These are phyloP conservation scores for Mycena maculata DNA, from an alignment of 768 basidiomycete genomes.

Conservation along the genomic window DNA sequence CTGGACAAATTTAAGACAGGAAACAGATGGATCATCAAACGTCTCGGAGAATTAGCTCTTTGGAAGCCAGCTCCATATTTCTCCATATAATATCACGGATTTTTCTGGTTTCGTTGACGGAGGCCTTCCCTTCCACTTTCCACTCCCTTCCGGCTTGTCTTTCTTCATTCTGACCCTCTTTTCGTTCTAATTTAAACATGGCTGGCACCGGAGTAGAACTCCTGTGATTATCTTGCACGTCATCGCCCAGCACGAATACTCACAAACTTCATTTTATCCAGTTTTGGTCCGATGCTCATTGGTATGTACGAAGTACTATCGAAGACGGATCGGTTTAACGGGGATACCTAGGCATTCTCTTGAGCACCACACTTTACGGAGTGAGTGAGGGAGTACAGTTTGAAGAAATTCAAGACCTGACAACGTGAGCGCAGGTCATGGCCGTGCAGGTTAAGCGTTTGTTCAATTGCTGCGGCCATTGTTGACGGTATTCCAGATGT, in stretches of 20 bases:
- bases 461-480: neutral
- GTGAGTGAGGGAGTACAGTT: slow-evolving; percentile 1
- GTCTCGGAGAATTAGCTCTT: too few relatives aligned
- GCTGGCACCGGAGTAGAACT: slow-evolving; percentile 32
- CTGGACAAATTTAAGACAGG: neutral
- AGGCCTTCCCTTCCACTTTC: neutral
- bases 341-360: slow-evolving; percentile 11
- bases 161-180: neutral
- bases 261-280: neutral
- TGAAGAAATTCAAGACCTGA: neutral
- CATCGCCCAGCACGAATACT: neutral
- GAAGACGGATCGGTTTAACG: neutral
- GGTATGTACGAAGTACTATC: neutral
- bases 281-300: slow-evolving; percentile 33
- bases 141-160: neutral
- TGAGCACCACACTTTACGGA: slow-evolving; percentile 25
- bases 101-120: neutral
- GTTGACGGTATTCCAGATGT: slow-evolving; percentile 24
- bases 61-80: too few relatives aligned
- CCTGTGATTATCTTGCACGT: slow-evolving; percentile 13
- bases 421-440: slow-evolving; percentile 13
- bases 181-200: slow-evolving; percentile 21
- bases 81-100: too few relatives aligned
- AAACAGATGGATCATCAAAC: too few relatives aligned
- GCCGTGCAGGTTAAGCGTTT: slow-evolving; percentile 9